phyloP scores from a whole-genome alignment of 768 basidiomycete species.

The Lactarius quietus region DNA sequence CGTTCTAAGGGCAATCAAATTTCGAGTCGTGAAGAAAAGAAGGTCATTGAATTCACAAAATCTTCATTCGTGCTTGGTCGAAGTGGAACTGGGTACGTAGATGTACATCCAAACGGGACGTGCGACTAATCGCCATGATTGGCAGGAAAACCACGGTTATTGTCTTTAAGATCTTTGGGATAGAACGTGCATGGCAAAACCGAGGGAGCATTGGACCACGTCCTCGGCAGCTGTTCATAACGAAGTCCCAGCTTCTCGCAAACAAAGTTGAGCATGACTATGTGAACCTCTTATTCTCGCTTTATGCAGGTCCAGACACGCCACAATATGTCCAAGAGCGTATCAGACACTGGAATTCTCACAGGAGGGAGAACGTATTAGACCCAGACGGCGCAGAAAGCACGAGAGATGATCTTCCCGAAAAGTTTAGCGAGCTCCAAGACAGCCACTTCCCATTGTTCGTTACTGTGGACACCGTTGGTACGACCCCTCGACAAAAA shows the following conservation, averaged over 20 bases:
- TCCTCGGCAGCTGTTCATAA: slow-evolving; percentile 69
- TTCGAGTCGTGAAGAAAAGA: slow-evolving; percentile 18
- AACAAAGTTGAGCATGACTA: slow-evolving; percentile 72
- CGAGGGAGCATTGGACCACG: slow-evolving; percentile 37
- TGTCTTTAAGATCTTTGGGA: slow-evolving; percentile 70
- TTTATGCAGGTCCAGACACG: slow-evolving; percentile 37
- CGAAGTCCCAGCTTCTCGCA: slow-evolving; percentile 62
- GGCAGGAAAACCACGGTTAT: slow-evolving; percentile 71
- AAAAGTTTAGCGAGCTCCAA: slow-evolving; percentile 49
- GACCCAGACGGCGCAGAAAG: slow-evolving; percentile 43
- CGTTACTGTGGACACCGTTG: slow-evolving; percentile 58
- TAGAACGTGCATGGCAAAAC: slow-evolving; percentile 53
- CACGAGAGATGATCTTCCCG: slow-evolving; percentile 46
- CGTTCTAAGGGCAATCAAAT: neutral
- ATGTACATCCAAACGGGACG: neutral
- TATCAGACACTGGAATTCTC: slow-evolving; percentile 24
- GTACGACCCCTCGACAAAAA: slow-evolving; percentile 13
- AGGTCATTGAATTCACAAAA: slow-evolving; percentile 17
- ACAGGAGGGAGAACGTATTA: slow-evolving; percentile 32
- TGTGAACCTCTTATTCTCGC: slow-evolving; percentile 44
- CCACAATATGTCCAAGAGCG: slow-evolving; percentile 38
- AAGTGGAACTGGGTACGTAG: slow-evolving; percentile 65
- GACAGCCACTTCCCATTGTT: slow-evolving; percentile 69
- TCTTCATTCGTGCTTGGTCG: slow-evolving; percentile 37
- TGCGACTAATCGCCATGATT: neutral